These are phyloP conservation scores for Eucalyptus melliodora DNA, from an alignment of 345 rosid species.

Conservation along the genomic window DNA sequence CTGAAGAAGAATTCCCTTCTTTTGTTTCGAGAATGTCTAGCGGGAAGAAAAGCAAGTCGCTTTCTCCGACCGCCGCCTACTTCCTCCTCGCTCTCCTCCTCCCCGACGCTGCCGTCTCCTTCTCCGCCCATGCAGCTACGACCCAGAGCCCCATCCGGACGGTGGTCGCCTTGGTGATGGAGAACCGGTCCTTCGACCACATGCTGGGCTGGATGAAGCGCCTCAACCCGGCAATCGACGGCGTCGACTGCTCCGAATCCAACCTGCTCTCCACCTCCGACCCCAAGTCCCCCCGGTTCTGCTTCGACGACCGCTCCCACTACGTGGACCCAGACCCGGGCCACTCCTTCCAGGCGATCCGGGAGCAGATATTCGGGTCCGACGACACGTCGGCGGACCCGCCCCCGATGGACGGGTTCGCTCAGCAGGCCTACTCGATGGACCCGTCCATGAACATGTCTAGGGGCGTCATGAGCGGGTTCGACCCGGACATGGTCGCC, in stretches of 20 bases:
- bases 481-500: conserved; percentile 51
- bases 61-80: not conserved
- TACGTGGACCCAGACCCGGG: conserved; percentile 95
- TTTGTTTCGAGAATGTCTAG: not conserved
- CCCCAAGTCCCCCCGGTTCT: conserved; percentile 25
- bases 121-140: not conserved
- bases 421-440: conserved; percentile 65
- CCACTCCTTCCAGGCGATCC: conserved; percentile 86
- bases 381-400: conserved; percentile 43
- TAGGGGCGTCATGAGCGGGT: conserved; percentile 68
- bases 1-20: not conserved
- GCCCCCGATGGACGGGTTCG: conserved; percentile 87
- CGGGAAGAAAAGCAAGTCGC: not conserved
- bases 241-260: conserved; percentile 59
- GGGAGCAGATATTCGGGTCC: conserved; percentile 84
- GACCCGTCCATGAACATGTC: conserved; percentile 48
- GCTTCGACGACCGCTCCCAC: conserved; percentile 41
- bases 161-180: conserved; percentile 78
- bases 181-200: conserved; percentile 91
- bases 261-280: conserved; percentile 39
- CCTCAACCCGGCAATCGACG: conserved; percentile 75
- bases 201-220: conserved; percentile 99
- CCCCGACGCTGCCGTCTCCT: not conserved
- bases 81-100: not conserved
- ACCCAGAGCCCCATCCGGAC: conserved; percentile 40